Base-by-base conservation (phyloP, 169 alveolate genomes). In the Plasmodium vinckei region DNA sequence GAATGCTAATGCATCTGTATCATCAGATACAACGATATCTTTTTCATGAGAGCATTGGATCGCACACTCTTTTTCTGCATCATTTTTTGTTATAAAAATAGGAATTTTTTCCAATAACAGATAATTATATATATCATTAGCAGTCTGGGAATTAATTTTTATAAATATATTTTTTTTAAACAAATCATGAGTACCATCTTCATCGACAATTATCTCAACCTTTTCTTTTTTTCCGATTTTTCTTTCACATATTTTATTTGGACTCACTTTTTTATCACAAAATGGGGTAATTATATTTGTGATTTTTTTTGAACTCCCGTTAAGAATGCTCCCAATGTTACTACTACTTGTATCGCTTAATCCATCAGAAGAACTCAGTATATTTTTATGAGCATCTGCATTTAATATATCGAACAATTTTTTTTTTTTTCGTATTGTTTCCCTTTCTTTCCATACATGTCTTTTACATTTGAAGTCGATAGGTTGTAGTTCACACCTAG, bases 1-100 rank as follows among this genome's bases (percentile, higher is more conserved):
- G 91, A 98, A 98, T 7, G 99, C 97, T 73, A 98, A 94, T 0
- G 99, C 97, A 75, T 98, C 99, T 92, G 99, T 97, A 93, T 98
- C 99, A 73, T 98, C 99, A 12, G 99, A 82, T 15, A 82, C 90
- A 15, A 82, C 90, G 12, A 82, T 68, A 27, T 82, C 90, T n/a
- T 57, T 82, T 42, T 82, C 90, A 27, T 82, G 90, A 15, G 90
- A 82, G 47, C 90, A 82, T 51, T 82, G 90, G 56, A 82, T 82
- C 42, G 90, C 90, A 71, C 90, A 82, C 27, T 82, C 90, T 42
- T 82, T 82, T 60, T 82, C 90, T 68, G 90, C 90, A 82, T 82
- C 90, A 82, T 82, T 82, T 57, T 82, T 82, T 68, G 90, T 82
- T 47, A 82, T 82, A 82, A 82, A 68, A 44, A 82, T 82, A 5